phyloP scores from a whole-genome alignment of 2,329 filamentous ascomycete species.

The Sphaerulina populicola region DNA sequence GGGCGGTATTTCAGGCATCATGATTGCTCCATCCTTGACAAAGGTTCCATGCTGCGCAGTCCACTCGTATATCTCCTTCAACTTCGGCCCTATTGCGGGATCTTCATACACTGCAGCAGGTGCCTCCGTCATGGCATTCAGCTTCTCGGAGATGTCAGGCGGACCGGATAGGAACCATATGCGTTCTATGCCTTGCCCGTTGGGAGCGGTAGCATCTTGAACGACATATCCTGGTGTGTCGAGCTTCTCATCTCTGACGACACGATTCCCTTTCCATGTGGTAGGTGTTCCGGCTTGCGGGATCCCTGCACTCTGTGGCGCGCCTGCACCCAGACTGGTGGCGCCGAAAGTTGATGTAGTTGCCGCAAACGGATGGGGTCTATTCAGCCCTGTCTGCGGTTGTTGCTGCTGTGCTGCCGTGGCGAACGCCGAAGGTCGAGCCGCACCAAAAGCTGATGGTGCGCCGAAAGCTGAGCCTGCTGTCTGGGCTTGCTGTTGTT shows the following conservation, averaged over 20 bases:
- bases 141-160: constrained; percentile 37
- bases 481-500: constrained; percentile 6
- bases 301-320: background rate
- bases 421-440: constrained; percentile 35
- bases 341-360: background rate
- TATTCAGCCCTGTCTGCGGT: constrained; percentile 1
- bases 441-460: constrained; percentile 21
- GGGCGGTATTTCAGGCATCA: constrained; percentile 71
- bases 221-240: constrained; percentile 7
- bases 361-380: constrained; percentile 16
- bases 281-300: background rate
- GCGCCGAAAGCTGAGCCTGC: constrained; percentile 13
- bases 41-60: constrained; percentile 61
- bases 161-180: constrained; percentile 43
- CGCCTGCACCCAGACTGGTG: background rate
- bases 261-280: constrained; percentile 4
- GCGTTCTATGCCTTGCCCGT: constrained; percentile 1
- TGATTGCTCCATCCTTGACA: constrained; percentile 45
- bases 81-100: constrained; percentile 40
- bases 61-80: constrained; percentile 55
- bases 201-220: background rate
- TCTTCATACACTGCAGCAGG: constrained; percentile 51
- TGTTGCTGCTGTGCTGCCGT: constrained; percentile 28
- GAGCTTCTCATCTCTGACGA: constrained; percentile 3
- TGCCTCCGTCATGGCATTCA: constrained; percentile 51